Conservation (phyloP, 768 basidiomycete genomes). For the Boletus tylopilopsis region DNA sequence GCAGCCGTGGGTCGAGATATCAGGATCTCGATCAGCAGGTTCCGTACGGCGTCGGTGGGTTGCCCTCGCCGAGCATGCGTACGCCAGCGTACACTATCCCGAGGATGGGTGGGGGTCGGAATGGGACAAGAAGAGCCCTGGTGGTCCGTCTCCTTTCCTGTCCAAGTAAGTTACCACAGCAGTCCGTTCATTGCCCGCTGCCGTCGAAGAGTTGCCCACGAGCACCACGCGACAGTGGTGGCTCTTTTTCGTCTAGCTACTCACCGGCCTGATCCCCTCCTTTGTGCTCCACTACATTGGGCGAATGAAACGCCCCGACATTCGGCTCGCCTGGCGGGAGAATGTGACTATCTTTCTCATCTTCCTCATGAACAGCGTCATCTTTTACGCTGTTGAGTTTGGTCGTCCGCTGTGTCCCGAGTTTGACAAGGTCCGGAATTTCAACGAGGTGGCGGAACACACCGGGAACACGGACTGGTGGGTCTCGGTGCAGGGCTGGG, state of each 20-base stretch:
- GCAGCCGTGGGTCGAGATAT: slow-evolving; percentile 44
- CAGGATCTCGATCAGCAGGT: slow-evolving; percentile 43
- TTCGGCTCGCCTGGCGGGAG: slow-evolving; percentile 67
- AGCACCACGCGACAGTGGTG: slow-evolving; percentile 55
- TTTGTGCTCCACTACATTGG: slow-evolving; percentile 48
- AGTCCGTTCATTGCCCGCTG: slow-evolving; percentile 41
- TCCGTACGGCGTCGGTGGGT: slow-evolving; percentile 51
- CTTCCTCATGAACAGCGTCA: slow-evolving; percentile 47
- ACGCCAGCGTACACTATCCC: slow-evolving; percentile 38
- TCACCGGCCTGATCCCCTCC: slow-evolving; percentile 55
- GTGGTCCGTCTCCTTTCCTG: slow-evolving; percentile 32
- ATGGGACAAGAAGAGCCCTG: slow-evolving; percentile 51
- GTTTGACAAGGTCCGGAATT: slow-evolving; percentile 57
- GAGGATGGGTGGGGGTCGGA: slow-evolving; percentile 58
- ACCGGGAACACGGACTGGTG: slow-evolving; percentile 51
- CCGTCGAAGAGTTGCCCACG: slow-evolving; percentile 54
- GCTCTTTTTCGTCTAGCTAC: slow-evolving; percentile 50
- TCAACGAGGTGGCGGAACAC: slow-evolving; percentile 49
- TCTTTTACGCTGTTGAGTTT: slow-evolving; percentile 68
- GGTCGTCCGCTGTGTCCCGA: slow-evolving; percentile 59
- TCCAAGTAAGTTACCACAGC: slow-evolving; percentile 47
- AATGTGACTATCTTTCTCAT: slow-evolving; percentile 68
- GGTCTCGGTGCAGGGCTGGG: slow-evolving; percentile 58
- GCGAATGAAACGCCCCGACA: slow-evolving; percentile 65
- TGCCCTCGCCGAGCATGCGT: slow-evolving; percentile 44